Conservation (phyloP, 805 yeast species). For the Metschnikowia similis region DNA sequence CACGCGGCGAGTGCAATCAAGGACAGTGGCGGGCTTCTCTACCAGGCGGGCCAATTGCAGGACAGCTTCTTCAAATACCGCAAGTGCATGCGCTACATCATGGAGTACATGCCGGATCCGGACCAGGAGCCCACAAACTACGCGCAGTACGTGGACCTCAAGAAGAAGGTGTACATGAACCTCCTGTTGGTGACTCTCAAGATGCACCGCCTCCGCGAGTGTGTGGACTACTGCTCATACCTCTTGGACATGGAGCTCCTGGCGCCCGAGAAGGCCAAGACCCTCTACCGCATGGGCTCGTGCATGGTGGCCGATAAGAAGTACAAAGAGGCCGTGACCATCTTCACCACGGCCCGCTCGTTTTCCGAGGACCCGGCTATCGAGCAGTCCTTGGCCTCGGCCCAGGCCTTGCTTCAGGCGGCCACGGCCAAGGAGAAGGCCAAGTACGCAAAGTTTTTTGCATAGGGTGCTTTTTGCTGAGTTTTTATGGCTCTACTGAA, state of each 20-base stretch:
- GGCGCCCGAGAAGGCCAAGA: slow-evolving; percentile 50
- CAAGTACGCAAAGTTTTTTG: slow-evolving; percentile 62
- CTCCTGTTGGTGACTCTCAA: slow-evolving; percentile 54
- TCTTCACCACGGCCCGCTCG: slow-evolving; percentile 41
- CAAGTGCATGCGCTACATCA: slow-evolving; percentile 64
- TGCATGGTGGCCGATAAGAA: slow-evolving; percentile 42
- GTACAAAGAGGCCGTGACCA: slow-evolving; percentile 46
- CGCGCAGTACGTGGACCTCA: slow-evolving; percentile 46
- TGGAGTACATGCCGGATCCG: slow-evolving; percentile 67
- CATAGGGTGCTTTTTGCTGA: too few relatives aligned
- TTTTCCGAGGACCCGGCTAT: slow-evolving; percentile 47
- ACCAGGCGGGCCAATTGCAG: slow-evolving; percentile 46
- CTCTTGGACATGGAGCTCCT: slow-evolving; percentile 47
- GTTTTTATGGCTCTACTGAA: not conserved
- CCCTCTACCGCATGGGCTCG: slow-evolving; percentile 51
- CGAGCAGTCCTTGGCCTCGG: slow-evolving; percentile 37
- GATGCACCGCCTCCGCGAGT: slow-evolving; percentile 42
- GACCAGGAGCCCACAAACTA: slow-evolving; percentile 56
- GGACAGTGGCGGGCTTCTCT: slow-evolving; percentile 59
- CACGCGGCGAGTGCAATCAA: slow-evolving; percentile 55
- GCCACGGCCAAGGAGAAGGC: slow-evolving; percentile 48
- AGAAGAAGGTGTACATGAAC: slow-evolving; percentile 54
- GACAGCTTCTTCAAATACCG: slow-evolving; percentile 60
- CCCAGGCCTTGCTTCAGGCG: slow-evolving; percentile 37
- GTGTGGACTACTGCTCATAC: slow-evolving; percentile 53